Conservation (phyloP, 495 filamentous ascomycete genomes). For the Podospora appendiculata region DNA sequence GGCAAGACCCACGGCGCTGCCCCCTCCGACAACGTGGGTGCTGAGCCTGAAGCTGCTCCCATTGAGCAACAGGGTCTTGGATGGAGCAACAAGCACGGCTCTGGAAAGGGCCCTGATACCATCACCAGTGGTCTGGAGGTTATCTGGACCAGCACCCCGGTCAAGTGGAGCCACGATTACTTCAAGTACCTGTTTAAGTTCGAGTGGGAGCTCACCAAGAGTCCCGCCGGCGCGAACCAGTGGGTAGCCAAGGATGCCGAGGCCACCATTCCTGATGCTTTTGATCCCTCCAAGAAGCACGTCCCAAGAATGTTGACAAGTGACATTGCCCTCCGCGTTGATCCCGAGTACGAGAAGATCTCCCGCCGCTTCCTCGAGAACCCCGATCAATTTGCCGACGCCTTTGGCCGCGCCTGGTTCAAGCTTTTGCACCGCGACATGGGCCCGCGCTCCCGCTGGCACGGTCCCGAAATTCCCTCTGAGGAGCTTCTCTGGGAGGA, state of each 20-base stretch:
- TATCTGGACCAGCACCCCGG: constrained; percentile 63
- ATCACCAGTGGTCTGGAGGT: constrained; percentile 70
- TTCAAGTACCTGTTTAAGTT: constrained; percentile 67
- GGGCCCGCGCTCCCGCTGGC: constrained; percentile 57
- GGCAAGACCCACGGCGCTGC: constrained; percentile 70
- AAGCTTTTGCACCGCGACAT: constrained; percentile 71
- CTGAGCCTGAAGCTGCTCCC: constrained; percentile 53
- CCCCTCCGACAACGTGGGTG: constrained; percentile 47
- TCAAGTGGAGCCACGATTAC: constrained; percentile 59
- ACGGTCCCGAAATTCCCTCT: constrained; percentile 60
- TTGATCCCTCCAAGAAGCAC: constrained; percentile 56
- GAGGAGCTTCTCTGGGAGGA: constrained; percentile 62
- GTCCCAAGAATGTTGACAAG: constrained; percentile 60
- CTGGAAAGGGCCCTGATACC: constrained; percentile 56
- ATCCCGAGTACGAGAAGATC: constrained; percentile 67
- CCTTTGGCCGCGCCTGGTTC: constrained; percentile 66
- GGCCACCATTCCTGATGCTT: constrained; percentile 58
- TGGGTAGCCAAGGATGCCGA: constrained; percentile 63
- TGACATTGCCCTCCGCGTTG: constrained; percentile 61
- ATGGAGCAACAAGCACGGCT: constrained; percentile 51
- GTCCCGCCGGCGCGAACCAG: constrained; percentile 64
- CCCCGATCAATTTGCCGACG: constrained; percentile 57
- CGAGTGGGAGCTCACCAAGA: constrained; percentile 71
- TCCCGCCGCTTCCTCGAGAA: constrained; percentile 56
- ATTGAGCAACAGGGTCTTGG: constrained; percentile 60